Evolutionary conservation across 768 basidiomycete genomes (phyloP), one percentile per base, ranked within the genome.

Genomic region (Boletus sensibilis): DNA sequence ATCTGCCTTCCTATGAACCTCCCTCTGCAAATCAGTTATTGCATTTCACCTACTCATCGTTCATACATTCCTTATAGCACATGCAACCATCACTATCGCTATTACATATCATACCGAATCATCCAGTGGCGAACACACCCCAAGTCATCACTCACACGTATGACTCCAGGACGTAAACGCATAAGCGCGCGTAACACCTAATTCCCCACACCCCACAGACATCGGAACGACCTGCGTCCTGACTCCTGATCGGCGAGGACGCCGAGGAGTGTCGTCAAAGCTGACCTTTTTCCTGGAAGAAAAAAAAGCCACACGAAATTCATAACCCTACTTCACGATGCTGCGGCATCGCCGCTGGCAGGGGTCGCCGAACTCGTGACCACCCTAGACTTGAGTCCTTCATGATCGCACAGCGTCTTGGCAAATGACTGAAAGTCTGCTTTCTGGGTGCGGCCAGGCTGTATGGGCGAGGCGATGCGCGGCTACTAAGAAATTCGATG

Each of bases 381-480:
- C 40, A 29, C 47, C 33, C 46, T 47, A 37, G 58, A 53, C 58
- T 69, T 67, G 42, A 71, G 64, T 52, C 63, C 71, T 59, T 71
- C 72, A 64, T 68, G 75, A 54, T 74, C 70, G 52, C 78, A 64
- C 49, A 84, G 68, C 20, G 74, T 66, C 57, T 78, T 73, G 18
- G 79, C 75, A 60, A 86, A 84, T 9, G 78, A 75, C 47, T 75
- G 74, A 68, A 86, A 86, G 43, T 83, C 82, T 54, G 77, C 71
- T 60, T 79, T 82, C 38, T 76, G 75, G 14, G 75, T 70, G 53
- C 82, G 74, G 43, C 72, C 73, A 55, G 71, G 67, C 71, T 72
- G 56, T 43, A 29, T 31, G 27, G 23, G 44, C 27, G 42, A 56
- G 48, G 52, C 39, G 47, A 55, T 38, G 33, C 21, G n/a, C 38